These are phyloP conservation scores for Guadua angustifolia DNA, from an alignment of 176 grass and related monocot genomes.

Conservation along the genomic window DNA sequence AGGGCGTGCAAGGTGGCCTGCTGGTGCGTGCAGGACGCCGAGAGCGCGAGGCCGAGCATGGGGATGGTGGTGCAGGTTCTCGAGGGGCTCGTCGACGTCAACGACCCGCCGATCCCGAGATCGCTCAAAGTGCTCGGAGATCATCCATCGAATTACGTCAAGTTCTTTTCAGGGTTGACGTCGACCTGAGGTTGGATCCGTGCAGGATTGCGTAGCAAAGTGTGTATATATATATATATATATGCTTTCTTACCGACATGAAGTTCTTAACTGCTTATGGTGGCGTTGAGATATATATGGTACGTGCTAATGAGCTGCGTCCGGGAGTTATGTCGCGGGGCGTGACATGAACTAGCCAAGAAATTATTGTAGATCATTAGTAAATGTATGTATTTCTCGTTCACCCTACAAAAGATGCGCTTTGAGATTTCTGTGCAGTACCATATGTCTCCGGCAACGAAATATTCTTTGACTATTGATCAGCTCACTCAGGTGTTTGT, in stretches of 20 bases:
- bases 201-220: not conserved
- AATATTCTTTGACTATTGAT: too few species aligned
- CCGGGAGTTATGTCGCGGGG: not conserved
- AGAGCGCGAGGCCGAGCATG: not conserved
- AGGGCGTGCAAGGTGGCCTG: not conserved
- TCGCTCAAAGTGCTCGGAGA: conserved; percentile 52
- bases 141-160: conserved; percentile 31
- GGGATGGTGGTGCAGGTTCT: not conserved
- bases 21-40: conserved; percentile 2
- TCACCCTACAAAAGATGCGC: too few species aligned
- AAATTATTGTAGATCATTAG: too few species aligned
- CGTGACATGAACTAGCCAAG: not conserved
- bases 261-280: not conserved
- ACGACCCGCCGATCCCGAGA: not conserved
- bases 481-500: too few species aligned
- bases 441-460: too few species aligned
- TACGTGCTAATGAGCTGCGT: not conserved
- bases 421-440: too few species aligned
- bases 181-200: conserved; percentile 5
- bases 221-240: too few species aligned
- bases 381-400: not conserved
- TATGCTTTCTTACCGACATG: not conserved
- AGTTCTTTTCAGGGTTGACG: conserved; percentile 51
- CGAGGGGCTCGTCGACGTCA: not conserved
- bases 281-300: too few species aligned